Percentiles rank a stretch among this genome's conserved stretches.
Evolutionary conservation across 257 asterid genomes (phyloP).

Genomic region (Solanum sejunctum): DNA sequence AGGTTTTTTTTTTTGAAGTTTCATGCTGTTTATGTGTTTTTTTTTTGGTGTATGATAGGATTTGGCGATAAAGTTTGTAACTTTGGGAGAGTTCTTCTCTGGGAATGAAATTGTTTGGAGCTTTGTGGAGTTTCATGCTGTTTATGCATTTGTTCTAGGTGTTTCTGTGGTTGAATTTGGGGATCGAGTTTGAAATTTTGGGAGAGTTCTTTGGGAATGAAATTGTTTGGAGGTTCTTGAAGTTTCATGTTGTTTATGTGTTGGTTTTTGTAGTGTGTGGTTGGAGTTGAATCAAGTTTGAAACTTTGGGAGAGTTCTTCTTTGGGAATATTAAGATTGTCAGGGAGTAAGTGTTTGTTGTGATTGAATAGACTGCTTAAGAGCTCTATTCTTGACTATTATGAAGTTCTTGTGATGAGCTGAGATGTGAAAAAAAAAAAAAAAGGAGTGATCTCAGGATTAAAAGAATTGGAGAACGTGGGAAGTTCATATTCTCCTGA

Average conservation of each 20-base stretch:
- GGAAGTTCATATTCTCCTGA: background rate
- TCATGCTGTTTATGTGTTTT: background rate
- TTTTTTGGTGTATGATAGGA: background rate
- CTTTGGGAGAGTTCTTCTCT: background rate
- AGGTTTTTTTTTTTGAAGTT: background rate
- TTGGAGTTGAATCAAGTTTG: background rate
- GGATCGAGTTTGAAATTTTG: background rate
- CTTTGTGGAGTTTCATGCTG: background rate
- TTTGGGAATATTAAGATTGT: background rate
- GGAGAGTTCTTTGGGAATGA: background rate
- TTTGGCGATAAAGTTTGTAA: background rate
- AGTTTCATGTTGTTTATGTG: background rate
- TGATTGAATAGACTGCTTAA: background rate
- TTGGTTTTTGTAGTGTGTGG: background rate
- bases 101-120: background rate
- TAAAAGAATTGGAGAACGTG: background rate
- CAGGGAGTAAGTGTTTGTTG: background rate
- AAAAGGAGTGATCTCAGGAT: background rate
- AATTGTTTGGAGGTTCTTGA: background rate
- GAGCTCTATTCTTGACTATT: background rate
- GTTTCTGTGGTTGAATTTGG: background rate
- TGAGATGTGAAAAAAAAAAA: background rate
- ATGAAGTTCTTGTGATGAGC: background rate
- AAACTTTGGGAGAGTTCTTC: background rate
- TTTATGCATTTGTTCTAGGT: background rate